A percentile compares a stretch with the other conserved stretches of the same genome.
Conservation (phyloP, 2,329 filamentous ascomycete genomes). For the Alternaria sp. region DNA sequence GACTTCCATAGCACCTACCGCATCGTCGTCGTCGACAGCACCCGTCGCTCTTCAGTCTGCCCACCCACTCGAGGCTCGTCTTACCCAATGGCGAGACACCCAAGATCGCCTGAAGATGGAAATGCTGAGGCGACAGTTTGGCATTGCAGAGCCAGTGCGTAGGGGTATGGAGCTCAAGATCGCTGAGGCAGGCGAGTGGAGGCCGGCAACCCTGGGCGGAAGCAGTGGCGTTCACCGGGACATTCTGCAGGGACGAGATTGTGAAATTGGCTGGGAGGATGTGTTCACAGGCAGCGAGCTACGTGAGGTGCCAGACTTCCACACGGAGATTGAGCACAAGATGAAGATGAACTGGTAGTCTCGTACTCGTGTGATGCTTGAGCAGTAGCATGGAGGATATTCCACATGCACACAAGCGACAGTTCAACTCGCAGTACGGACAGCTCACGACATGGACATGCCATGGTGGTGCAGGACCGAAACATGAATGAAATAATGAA, state of each 20-base stretch:
- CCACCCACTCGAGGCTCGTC: conserved; percentile 91
- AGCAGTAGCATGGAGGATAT: not conserved
- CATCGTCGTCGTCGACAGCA: conserved; percentile 32
- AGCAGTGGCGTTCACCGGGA: conserved; percentile 82
- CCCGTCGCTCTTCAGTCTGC: conserved; percentile 65
- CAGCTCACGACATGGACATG: not conserved
- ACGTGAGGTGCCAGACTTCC: conserved; percentile 74
- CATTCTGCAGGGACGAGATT: conserved; percentile 81
- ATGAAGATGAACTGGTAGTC: conserved; percentile 74
- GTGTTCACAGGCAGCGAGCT: conserved; percentile 81
- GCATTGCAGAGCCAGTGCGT: conserved; percentile 89
- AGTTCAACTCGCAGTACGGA: not conserved
- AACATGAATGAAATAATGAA: not conserved
- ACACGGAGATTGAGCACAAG: conserved; percentile 94
- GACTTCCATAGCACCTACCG: conserved; percentile 47
- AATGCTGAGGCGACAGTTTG: conserved; percentile 83
- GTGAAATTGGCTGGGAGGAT: conserved; percentile 89
- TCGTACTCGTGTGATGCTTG: not conserved
- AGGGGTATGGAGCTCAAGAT: conserved; percentile 96
- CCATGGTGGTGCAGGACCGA: not conserved
- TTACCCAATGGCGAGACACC: conserved; percentile 87
- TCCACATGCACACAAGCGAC: not conserved
- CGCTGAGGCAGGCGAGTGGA: conserved; percentile 79
- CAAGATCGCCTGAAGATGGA: conserved; percentile 91
- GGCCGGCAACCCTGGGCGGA: conserved; percentile 73